Evolutionary conservation across 2,329 filamentous ascomycete species (phyloP).

Genomic region (Talaromyces sp.): DNA sequence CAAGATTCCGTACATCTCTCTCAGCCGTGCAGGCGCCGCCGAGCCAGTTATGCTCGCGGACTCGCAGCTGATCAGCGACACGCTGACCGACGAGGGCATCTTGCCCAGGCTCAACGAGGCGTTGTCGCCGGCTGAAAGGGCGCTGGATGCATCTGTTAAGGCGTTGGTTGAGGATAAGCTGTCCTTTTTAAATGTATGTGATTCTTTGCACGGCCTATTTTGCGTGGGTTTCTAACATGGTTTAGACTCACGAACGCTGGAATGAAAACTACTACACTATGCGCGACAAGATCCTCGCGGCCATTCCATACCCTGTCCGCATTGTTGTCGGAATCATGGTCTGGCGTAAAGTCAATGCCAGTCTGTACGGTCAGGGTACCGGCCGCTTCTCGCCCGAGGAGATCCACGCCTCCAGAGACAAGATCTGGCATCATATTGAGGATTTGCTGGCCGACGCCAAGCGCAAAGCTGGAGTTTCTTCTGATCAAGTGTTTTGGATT

Average conservation of each 20-base stretch:
- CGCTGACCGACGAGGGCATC: slow-evolving; percentile 37
- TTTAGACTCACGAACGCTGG: slow-evolving; percentile 51
- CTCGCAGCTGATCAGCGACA: slow-evolving; percentile 50
- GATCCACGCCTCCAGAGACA: slow-evolving; percentile 37
- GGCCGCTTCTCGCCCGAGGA: slow-evolving; percentile 49
- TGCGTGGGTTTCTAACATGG: background rate
- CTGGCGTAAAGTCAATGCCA: slow-evolving; percentile 39
- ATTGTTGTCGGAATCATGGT: slow-evolving; percentile 48
- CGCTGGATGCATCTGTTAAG: slow-evolving; percentile 48
- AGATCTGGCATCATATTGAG: slow-evolving; percentile 53
- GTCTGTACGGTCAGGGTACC: slow-evolving; percentile 54
- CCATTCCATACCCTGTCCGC: slow-evolving; percentile 49
- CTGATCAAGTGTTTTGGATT: slow-evolving; percentile 50
- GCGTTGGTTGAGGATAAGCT: slow-evolving; percentile 57
- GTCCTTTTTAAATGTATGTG: slow-evolving; percentile 52
- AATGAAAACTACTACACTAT: slow-evolving; percentile 55
- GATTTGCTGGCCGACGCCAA: slow-evolving; percentile 37
- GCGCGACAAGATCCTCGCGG: slow-evolving; percentile 47
- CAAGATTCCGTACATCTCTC: slow-evolving; percentile 52
- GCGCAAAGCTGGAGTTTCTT: slow-evolving; percentile 19
- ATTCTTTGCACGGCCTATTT: no score
- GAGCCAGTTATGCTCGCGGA: slow-evolving; percentile 39
- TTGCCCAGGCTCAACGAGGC: slow-evolving; percentile 46
- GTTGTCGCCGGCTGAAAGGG: slow-evolving; percentile 35
- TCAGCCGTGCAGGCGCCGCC: slow-evolving; percentile 2